Evolutionary conservation across 768 basidiomycete genomes (phyloP).

Genomic region (Infundibulicybe gibba): DNA sequence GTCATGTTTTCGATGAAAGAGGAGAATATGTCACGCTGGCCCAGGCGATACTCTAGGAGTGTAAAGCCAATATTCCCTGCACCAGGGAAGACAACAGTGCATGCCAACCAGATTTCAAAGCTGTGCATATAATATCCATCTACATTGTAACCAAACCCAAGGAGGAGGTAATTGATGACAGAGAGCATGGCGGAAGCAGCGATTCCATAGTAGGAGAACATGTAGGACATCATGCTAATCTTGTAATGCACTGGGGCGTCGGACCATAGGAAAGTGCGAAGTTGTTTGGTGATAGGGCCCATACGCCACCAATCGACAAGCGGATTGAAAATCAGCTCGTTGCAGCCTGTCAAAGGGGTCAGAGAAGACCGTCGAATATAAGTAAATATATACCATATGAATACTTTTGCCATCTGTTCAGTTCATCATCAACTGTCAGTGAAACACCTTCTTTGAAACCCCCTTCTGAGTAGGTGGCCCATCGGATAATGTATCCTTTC

Average conservation of each 20-base stretch:
- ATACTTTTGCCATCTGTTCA: conserved; percentile 93
- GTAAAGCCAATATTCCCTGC: conserved; percentile 68
- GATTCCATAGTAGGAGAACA: conserved; percentile 63
- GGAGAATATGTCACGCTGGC: conserved; percentile 46
- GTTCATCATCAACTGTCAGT: conserved; percentile 84
- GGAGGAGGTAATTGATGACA: conserved; percentile 65
- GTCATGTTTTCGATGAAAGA: conserved; percentile 56
- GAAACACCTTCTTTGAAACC: conserved; percentile 93
- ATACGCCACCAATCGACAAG: conserved; percentile 70
- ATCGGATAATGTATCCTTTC: conserved; percentile 73
- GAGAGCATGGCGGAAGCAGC: conserved; percentile 62
- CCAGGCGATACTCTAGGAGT: conserved; percentile 65
- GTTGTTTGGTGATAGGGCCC: conserved; percentile 83
- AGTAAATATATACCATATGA: conserved; percentile 50
- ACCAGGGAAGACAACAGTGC: conserved; percentile 66
- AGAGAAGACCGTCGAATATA: not conserved
- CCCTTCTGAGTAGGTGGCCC: conserved; percentile 83
- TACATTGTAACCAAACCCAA: conserved; percentile 57
- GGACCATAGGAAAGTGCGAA: conserved; percentile 76
- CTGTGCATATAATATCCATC: conserved; percentile 72
- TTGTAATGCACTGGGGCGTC: conserved; percentile 80
- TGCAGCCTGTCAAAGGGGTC: conserved; percentile 43
- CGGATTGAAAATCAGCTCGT: conserved; percentile 85
- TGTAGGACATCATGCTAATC: conserved; percentile 72
- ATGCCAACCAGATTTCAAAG: conserved; percentile 74